These are phyloP conservation scores for Geosmithia flava DNA, from an alignment of 2,329 filamentous ascomycete species.

Conservation along the genomic window DNA sequence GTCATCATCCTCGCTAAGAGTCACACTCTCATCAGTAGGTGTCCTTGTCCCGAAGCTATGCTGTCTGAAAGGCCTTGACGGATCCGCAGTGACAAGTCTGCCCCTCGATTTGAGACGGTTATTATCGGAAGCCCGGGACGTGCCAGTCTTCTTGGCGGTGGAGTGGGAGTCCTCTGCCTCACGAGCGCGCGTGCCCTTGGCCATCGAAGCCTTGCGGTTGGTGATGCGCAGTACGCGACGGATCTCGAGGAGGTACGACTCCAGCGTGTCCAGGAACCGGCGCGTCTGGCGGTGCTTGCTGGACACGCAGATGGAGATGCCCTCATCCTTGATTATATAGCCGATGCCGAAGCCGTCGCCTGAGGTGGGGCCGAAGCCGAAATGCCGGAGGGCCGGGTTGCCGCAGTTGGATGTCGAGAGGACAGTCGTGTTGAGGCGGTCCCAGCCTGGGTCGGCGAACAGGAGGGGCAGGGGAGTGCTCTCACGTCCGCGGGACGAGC, in stretches of 20 bases:
- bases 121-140: neutral
- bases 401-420: conserved; percentile 98
- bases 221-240: conserved; percentile 69
- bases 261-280: conserved; percentile 79
- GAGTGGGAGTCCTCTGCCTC: conserved; percentile 30
- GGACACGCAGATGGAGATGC: conserved; percentile 80
- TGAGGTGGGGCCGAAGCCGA: conserved; percentile 90
- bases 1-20: conserved; percentile 73
- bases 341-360: conserved; percentile 94
- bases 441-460: conserved; percentile 85
- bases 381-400: conserved; percentile 87
- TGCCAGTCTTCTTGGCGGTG: conserved; percentile 17
- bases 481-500: conserved; percentile 28
- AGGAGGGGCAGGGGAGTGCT: conserved; percentile 55
- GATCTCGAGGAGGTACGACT: conserved; percentile 84
- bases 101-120: conserved; percentile 57
- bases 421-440: conserved; percentile 88
- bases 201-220: conserved; percentile 27
- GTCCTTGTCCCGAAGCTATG: conserved; percentile 39
- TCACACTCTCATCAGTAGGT: conserved; percentile 56
- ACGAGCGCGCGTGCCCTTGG: conserved; percentile 30
- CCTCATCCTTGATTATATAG: conserved; percentile 81
- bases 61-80: conserved; percentile 17
- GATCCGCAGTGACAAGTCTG: conserved; percentile 52
- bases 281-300: conserved; percentile 91